These are phyloP conservation scores for Pythium brassicae DNA, from an alignment of 352 stramenopile species.

Conservation along the genomic window DNA sequence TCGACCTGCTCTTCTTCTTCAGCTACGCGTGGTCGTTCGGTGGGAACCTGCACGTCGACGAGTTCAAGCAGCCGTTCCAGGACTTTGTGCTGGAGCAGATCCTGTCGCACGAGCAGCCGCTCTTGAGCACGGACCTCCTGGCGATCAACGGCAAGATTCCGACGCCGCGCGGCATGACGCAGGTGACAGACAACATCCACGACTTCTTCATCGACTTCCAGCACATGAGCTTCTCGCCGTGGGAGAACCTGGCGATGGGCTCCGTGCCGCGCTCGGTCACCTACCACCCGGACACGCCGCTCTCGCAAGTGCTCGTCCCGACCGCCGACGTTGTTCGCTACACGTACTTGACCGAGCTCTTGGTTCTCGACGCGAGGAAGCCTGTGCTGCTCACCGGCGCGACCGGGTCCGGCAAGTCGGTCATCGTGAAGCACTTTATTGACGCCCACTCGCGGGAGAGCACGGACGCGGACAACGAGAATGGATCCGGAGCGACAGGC, in stretches of 20 bases:
- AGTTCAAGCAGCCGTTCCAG: conserved; percentile 36
- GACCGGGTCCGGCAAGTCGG: conserved; percentile 87
- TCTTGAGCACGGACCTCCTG: conserved; percentile 47
- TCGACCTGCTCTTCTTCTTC: conserved; percentile 69
- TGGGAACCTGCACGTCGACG: conserved; percentile 47
- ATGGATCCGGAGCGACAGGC: not conserved
- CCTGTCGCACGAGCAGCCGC: conserved; percentile 36
- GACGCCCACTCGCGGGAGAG: conserved; percentile 16
- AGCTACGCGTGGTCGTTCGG: conserved; percentile 73
- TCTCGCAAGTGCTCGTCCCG: conserved; percentile 62
- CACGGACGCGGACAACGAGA: not conserved
- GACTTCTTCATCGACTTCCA: conserved; percentile 70
- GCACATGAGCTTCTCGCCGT: conserved; percentile 58
- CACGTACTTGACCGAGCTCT: conserved; percentile 45
- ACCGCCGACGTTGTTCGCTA: conserved; percentile 68
- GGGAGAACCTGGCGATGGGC: conserved; percentile 22
- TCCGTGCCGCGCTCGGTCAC: conserved; percentile 14
- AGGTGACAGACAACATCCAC: conserved; percentile 53
- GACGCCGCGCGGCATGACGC: conserved; percentile 29
- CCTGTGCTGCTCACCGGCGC: conserved; percentile 86
- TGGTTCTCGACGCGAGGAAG: conserved; percentile 52
- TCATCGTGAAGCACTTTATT: conserved; percentile 76
- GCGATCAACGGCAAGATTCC: conserved; percentile 48
- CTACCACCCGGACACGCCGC: conserved; percentile 17
- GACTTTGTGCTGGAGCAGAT: conserved; percentile 45